Evolutionary conservation across 306 rosid species (phyloP), one percentile per base, ranked within the genome.

Genomic region (Quillaja saponaria): DNA sequence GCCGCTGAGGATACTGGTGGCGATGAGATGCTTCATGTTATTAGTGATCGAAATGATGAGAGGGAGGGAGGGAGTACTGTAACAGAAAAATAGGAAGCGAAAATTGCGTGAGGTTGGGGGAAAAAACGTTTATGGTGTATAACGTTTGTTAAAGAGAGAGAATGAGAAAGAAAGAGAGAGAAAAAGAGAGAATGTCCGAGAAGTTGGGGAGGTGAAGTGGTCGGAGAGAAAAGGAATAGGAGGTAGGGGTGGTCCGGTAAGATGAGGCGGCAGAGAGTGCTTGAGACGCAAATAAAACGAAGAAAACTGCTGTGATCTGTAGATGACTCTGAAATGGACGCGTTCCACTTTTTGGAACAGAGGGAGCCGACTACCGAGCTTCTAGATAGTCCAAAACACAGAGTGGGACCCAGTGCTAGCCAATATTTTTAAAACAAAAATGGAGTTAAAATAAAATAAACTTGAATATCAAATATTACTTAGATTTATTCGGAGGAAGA

Each of bases 61-160:
- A 25, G 61, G 5, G 31, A 25, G 31, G 4, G 61, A 7, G 63
- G 67, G 50, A 37, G 16, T 58, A 54, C 55, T 54, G 56, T 35
- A 46, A 15, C 25, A 17, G 68, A 53, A 12, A 40, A 2, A 45
- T 63, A 49, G 45, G 37, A 56, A 64, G 44, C 48, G 71, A 61
- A 52, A 68, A 5, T 60, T 1, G 79, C 75, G 72, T 73, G 71
- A 76, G 58, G 8, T 35, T 14, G 16, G 16, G 54, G 34, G 52
- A 56, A 55, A 59, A 82, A 78, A 61, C 78, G 82, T 80, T 80
- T 71, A 69, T 51, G 64, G 41, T 28, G 34, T 2, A 17, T 63
- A 62, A 45, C 7, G 44, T 60, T 18, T 13, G 63, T 8, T 59
- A 10, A 5, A 13, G 9, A 20, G 44, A 7, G 15, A 19, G 13